Evolutionary conservation across 371 early-diverging fungal genomes (phyloP), one percentile per base, ranked within the genome.

Genomic region (Furculomyces boomerangus): DNA sequence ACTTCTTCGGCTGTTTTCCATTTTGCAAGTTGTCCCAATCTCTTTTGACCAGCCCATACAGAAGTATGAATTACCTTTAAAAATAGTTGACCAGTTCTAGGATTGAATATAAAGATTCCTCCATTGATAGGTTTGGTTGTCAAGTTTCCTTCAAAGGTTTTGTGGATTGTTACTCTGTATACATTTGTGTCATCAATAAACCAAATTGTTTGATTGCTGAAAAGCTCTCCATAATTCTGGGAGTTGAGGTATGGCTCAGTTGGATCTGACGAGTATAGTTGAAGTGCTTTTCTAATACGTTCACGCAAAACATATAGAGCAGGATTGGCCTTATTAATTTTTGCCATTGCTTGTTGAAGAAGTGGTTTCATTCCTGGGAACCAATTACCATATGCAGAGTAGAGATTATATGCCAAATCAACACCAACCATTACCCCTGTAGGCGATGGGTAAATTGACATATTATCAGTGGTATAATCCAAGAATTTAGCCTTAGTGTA

Each of bases 1-100:
- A 94, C 93, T 88, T 93, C 97, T 83, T 95, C 95, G 10, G 97
- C 95, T 2, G 94, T 96, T 80, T 94, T 96, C 98, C 97, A 94
- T 61, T 96, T 94, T 50, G 96, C 95, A 66, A 97, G 74, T 73
- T 95, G 98, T 60, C 94, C 95, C 27, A 95, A 75, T 74, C 96
- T 91, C 67, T 95, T 94, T 70, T 98, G 96, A 49, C 96, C 96
- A 25, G 95, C 94, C 96, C 96, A 98, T 27, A 96, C 95, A 13
- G 93, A 93, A 1, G 95, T 93, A 65, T 98, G 96, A 73, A 98
- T 96, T 61, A 96, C 92, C 80, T 97, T 97, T 66, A 97, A 75
- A 78, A 94, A 98, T 50, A 96, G 77, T 67, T 96, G 97, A 50
- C 99, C 99, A 13, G 94, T 96, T 59, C 93, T 83, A 48, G 99